Evolutionary conservation across 2,329 filamentous ascomycete species (phyloP).

Genomic region (Colletotrichum shisoi): DNA sequence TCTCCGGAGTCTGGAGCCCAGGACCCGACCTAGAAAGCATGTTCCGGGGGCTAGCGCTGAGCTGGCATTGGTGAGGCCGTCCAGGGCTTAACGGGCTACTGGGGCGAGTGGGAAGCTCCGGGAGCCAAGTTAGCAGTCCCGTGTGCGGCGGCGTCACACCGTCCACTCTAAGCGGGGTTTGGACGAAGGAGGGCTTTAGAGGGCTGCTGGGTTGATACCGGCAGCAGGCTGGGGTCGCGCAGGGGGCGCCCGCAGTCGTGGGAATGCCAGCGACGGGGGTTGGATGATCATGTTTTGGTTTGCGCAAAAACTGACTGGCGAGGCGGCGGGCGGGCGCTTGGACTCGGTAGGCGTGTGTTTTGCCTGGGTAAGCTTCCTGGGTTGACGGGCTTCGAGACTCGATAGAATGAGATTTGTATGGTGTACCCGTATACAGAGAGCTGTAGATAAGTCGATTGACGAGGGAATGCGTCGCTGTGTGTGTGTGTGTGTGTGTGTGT

Average conservation of each 20-base stretch:
- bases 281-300: conserved; percentile 30
- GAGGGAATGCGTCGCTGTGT: neutral
- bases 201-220: conserved; percentile 26
- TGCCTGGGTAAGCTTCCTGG: too few relatives aligned
- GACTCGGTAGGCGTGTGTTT: too few relatives aligned
- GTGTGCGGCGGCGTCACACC: conserved; percentile 26
- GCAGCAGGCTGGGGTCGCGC: conserved; percentile 24
- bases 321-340: neutral
- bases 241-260: conserved; percentile 33
- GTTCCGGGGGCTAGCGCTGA: conserved; percentile 3
- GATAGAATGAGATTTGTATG: neutral
- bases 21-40: conserved; percentile 8
- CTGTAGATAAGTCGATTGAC: neutral
- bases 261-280: conserved; percentile 28
- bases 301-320: neutral
- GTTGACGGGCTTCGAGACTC: too few relatives aligned
- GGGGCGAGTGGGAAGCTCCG: conserved; percentile 18
- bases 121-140: conserved; percentile 34
- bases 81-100: conserved; percentile 1
- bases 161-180: conserved; percentile 30
- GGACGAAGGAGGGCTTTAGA: conserved; percentile 21
- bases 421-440: too few relatives aligned
- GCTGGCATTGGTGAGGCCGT: conserved; percentile 18
- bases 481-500: neutral
- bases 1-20: neutral